phyloP scores from a whole-genome alignment of 2,329 filamentous ascomycete species.

The Waltergamsia citrina region DNA sequence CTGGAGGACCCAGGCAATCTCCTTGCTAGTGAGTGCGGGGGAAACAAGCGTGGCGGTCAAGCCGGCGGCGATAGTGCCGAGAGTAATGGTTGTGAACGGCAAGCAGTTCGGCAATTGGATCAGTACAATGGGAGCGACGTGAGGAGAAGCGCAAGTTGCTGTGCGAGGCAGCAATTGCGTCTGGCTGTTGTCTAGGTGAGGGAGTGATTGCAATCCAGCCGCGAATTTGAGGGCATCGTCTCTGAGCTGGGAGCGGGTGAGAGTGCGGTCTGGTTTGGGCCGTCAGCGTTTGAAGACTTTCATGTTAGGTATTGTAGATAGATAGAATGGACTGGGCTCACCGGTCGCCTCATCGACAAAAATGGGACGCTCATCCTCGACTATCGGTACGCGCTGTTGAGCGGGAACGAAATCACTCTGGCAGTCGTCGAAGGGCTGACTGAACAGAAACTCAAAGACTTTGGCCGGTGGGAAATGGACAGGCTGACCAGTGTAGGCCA shows the following conservation, averaged over 20 bases:
- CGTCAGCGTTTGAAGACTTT: background rate
- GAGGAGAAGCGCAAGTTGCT: slow-evolving; percentile 23
- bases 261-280: slow-evolving; percentile 15
- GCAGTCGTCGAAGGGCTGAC: slow-evolving; percentile 23
- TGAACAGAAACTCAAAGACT: slow-evolving; percentile 25
- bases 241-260: slow-evolving; percentile 22
- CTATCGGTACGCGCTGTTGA: slow-evolving; percentile 17
- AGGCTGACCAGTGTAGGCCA: background rate
- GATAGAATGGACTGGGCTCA: slow-evolving; percentile 10
- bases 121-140: slow-evolving; percentile 29
- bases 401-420: slow-evolving; percentile 17
- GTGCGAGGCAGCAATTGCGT: slow-evolving; percentile 25
- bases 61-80: slow-evolving; percentile 28
- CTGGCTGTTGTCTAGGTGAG: slow-evolving; percentile 21
- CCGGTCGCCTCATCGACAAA: slow-evolving; percentile 29
- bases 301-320: background rate
- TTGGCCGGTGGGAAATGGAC: slow-evolving; percentile 10
- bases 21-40: slow-evolving; percentile 25
- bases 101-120: slow-evolving; percentile 32
- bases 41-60: slow-evolving; percentile 29
- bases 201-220: slow-evolving; percentile 20
- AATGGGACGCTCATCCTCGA: slow-evolving; percentile 21
- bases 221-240: slow-evolving; percentile 25
- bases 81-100: slow-evolving; percentile 22
- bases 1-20: slow-evolving; percentile 30